Evolutionary conservation across 768 basidiomycete genomes (phyloP).

Genomic region (Lentinula detonsa): DNA sequence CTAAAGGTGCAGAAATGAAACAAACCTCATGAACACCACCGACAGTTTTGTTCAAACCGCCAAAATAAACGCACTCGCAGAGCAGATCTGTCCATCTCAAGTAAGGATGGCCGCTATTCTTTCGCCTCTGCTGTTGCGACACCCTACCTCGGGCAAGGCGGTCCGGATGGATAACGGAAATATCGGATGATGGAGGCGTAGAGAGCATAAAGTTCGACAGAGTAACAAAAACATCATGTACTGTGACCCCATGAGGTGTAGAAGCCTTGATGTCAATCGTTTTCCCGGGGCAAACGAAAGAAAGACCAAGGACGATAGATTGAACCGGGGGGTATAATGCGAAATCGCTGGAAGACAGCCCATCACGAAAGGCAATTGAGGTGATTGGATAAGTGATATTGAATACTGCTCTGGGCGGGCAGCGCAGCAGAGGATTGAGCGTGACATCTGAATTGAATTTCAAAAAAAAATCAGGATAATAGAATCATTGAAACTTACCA

Average conservation of each 20-base stretch:
- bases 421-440: background rate
- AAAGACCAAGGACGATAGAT: background rate
- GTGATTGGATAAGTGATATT: background rate
- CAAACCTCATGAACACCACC: background rate
- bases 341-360: background rate
- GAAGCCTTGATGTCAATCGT: background rate
- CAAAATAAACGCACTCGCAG: background rate
- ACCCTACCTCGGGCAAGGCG: background rate
- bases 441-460: background rate
- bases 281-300: background rate
- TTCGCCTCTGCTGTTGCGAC: background rate
- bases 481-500: background rate
- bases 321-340: background rate
- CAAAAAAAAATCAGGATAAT: background rate
- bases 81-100: conserved; percentile 1
- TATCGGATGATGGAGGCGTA: background rate
- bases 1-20: background rate
- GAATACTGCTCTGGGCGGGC: background rate
- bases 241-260: background rate
- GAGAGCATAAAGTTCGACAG: background rate
- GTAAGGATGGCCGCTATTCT: background rate
- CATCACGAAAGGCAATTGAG: conserved; percentile 1
- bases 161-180: background rate
- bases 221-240: background rate
- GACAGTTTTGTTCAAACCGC: background rate